Conservation (phyloP, 306 rosid genomes). For the Acacia acuminata region DNA sequence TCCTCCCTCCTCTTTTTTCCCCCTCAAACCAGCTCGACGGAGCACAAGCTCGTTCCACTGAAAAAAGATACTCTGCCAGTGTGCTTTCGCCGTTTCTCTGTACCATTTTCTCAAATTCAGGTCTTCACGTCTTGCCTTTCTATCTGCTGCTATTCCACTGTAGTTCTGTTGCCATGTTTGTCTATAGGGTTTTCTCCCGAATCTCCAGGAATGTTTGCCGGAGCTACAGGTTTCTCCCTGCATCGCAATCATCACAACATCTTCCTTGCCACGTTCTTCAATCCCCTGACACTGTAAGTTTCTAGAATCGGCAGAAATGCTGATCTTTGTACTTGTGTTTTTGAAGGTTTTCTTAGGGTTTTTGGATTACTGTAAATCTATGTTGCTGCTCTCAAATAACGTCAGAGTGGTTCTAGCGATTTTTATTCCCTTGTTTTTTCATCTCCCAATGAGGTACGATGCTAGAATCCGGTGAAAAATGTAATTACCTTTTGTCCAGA, state of each 20-base stretch:
- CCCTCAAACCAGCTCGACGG: no score
- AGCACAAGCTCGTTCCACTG: no score
- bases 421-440: neutral
- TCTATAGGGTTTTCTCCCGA: neutral
- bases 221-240: neutral
- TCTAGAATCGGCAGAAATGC: neutral
- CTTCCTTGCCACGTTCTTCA: neutral
- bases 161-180: neutral
- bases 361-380: neutral
- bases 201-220: neutral
- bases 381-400: neutral
- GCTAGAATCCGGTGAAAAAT: neutral
- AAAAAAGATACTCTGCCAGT: no score
- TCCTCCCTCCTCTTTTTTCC: no score
- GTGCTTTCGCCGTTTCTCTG: no score
- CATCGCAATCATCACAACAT: neutral
- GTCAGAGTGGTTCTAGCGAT: neutral
- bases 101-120: neutral
- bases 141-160: neutral
- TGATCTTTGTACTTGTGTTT: neutral
- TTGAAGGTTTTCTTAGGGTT: neutral
- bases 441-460: neutral
- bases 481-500: neutral
- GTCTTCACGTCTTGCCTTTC: neutral
- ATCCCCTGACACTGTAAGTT: neutral